Evolutionary conservation across 805 yeast species (phyloP).

Genomic region (Candida tibetensis): DNA sequence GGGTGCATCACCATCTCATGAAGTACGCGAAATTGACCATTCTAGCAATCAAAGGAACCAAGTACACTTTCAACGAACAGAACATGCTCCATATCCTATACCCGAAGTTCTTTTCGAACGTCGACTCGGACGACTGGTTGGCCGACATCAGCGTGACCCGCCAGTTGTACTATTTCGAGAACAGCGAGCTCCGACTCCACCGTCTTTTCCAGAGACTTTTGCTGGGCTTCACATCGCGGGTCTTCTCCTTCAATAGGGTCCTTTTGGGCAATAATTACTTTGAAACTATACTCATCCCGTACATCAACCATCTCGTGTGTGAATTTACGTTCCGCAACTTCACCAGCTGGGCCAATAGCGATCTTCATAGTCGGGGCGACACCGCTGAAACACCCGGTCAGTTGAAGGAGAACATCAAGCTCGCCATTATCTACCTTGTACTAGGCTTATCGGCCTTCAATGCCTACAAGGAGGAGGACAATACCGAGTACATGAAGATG

Average conservation of each 20-base stretch:
- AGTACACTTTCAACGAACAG: slow-evolving; percentile 37
- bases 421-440: slow-evolving; percentile 22
- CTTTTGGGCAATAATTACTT: slow-evolving; percentile 22
- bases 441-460: slow-evolving; percentile 23
- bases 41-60: slow-evolving; percentile 39
- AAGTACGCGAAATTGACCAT: slow-evolving; percentile 39
- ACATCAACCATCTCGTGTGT: slow-evolving; percentile 26
- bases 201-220: slow-evolving; percentile 21
- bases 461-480: slow-evolving; percentile 3
- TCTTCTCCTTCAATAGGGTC: slow-evolving; percentile 29
- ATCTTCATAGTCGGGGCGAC: background rate
- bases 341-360: slow-evolving; percentile 7
- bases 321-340: slow-evolving; percentile 28
- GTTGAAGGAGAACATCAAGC: slow-evolving; percentile 18
- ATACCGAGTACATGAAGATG: slow-evolving; percentile 23
- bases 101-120: slow-evolving; percentile 43
- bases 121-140: slow-evolving; percentile 41
- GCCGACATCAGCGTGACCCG: slow-evolving; percentile 21
- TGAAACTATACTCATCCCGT: slow-evolving; percentile 29
- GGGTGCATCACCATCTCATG: slow-evolving; percentile 35
- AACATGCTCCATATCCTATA: slow-evolving; percentile 43
- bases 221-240: slow-evolving; percentile 14
- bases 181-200: slow-evolving; percentile 14
- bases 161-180: slow-evolving; percentile 15
- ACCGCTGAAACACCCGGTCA: background rate